These are phyloP conservation scores for Colletotrichum trifolii DNA, from an alignment of 2,329 filamentous ascomycete species.

Conservation along the genomic window DNA sequence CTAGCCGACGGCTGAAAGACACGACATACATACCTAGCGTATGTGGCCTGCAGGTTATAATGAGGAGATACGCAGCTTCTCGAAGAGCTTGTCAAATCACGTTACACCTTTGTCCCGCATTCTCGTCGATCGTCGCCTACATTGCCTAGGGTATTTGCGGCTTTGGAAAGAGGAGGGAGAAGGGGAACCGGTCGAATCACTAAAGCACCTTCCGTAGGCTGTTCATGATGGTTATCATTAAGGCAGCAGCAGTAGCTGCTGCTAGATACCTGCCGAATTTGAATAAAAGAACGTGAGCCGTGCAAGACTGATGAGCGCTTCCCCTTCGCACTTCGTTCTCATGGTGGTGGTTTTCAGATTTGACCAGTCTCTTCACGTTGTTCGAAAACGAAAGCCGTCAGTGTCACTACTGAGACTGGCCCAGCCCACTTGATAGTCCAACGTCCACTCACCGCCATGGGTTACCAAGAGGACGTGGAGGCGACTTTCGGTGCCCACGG, in stretches of 20 bases:
- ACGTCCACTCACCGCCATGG: slow-evolving; percentile 4
- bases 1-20: too few relatives aligned
- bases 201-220: not conserved
- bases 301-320: too few relatives aligned
- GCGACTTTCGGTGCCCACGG: slow-evolving; percentile 23
- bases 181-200: slow-evolving; percentile 4
- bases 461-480: slow-evolving; percentile 25
- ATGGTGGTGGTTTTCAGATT: too few relatives aligned
- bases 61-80: not conserved
- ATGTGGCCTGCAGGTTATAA: too few relatives aligned
- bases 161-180: not conserved
- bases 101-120: slow-evolving; percentile 7
- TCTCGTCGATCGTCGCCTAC: slow-evolving; percentile 20
- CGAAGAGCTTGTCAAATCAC: slow-evolving; percentile 13
- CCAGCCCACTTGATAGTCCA: too few relatives aligned
- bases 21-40: too few relatives aligned
- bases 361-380: too few relatives aligned
- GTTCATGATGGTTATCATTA: not conserved
- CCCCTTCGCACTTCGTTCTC: too few relatives aligned
- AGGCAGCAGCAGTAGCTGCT: not conserved
- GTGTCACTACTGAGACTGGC: too few relatives aligned
- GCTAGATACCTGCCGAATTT: not conserved
- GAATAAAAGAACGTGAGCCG: not conserved
- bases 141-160: slow-evolving; percentile 25
- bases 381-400: too few relatives aligned